Evolutionary conservation across 2,329 filamentous ascomycete species (phyloP).

Genomic region (Xylariaceae sp.): DNA sequence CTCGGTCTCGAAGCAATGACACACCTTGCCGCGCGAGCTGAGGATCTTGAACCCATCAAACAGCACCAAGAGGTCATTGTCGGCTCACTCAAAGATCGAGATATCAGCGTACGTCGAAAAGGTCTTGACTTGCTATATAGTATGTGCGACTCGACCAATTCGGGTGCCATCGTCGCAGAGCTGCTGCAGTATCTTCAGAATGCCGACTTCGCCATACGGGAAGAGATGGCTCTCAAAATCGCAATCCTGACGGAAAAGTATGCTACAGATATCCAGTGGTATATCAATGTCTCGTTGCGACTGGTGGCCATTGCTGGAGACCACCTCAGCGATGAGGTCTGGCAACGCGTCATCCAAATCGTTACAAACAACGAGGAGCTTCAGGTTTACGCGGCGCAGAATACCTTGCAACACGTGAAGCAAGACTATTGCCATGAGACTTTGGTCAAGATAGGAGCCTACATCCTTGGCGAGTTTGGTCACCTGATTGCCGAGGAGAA

Average conservation of each 20-base stretch:
- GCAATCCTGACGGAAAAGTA: slow-evolving; percentile 98
- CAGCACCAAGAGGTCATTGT: slow-evolving; percentile 96
- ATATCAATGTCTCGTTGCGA: slow-evolving; percentile 93
- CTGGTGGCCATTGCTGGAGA: slow-evolving; percentile 96
- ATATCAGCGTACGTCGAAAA: slow-evolving; percentile 95
- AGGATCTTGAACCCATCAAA: slow-evolving; percentile 95
- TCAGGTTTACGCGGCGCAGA: slow-evolving; percentile 92
- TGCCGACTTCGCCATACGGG: slow-evolving; percentile 94
- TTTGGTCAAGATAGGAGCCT: slow-evolving; percentile 94
- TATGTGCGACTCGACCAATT: slow-evolving; percentile 98
- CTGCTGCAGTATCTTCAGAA: slow-evolving; percentile 92
- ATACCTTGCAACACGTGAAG: slow-evolving; percentile 88
- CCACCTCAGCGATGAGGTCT: slow-evolving; percentile 97
- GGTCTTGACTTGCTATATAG: slow-evolving; percentile 95
- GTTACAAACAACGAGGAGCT: slow-evolving; percentile 99
- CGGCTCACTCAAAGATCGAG: slow-evolving; percentile 86
- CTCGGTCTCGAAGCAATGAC: slow-evolving; percentile 97
- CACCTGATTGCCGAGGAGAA: slow-evolving; percentile 91
- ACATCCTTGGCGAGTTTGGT: slow-evolving; percentile 93
- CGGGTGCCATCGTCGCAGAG: slow-evolving; percentile 87
- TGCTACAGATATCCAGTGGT: slow-evolving; percentile 97
- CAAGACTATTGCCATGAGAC: slow-evolving; percentile 94
- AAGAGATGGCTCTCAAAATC: slow-evolving; percentile 99
- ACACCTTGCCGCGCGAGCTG: slow-evolving; percentile 87
- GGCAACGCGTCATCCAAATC: slow-evolving; percentile 98